Base-by-base conservation (phyloP, 192 early-diverging fungal genomes). In the Umbelopsis ramanniana region DNA sequence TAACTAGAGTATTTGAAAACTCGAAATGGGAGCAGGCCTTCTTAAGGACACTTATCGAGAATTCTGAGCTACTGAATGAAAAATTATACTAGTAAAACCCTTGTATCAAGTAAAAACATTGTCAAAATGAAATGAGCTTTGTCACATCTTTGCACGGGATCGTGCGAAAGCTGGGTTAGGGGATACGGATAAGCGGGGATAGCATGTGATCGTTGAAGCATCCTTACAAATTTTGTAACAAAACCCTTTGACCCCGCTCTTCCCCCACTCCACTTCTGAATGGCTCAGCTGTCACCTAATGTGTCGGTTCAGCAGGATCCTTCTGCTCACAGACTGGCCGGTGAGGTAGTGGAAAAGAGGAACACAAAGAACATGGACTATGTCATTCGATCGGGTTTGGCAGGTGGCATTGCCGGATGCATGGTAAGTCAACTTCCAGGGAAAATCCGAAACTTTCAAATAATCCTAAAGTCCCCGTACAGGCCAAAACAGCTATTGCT, bases 401-500 rank as follows among this genome's bases (percentile, higher is more conserved):
- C 85, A 23, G 85, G 85, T 71, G 85, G 85, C 24, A 68, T 86
- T 48, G 85, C 85, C 17, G 85, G 85, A 1, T 82, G 81, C 48
- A 74, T 81, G 54, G 85, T 86, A 81, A 43, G 7, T 50, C 48
- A 15, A 29, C 29, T n/a, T n/a, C 29, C 29, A 29, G 29, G 29
- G 29, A 29, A 29, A 29, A 29, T 2, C 29, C 29, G 29, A 29
- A 3, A 29, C 29, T 3, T 1, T 29, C 29, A 1, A 29, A 2
- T 29, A 29, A 29, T 3, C 29, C 29, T 29, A 29, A 29, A 29
- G 29, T 68, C 57, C 43, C 40, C 43, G 76, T 35, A 21, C 37
- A 85, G 91, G 93, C 89, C 9, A 94, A 93, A 69, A 89, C 92
- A 5, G 84, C 84, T 0, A 89, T 93, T 74, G 93, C 93, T 38